Evolutionary conservation across 805 yeast genomes (phyloP).

Genomic region (Metschnikowia matae): DNA sequence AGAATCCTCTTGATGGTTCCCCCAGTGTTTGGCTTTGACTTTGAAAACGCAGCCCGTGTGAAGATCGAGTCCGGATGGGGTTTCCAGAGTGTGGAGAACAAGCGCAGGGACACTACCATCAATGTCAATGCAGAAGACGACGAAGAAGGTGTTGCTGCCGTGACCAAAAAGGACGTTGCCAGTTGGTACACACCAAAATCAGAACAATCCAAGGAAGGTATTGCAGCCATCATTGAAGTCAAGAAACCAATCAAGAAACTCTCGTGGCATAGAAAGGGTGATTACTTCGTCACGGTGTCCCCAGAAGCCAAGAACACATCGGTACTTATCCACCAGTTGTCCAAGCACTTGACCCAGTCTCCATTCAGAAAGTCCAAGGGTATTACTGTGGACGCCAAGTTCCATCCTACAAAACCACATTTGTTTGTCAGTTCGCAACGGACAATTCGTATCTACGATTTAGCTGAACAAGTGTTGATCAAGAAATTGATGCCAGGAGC

Average conservation of each 20-base stretch:
- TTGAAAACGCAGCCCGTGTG: conserved; percentile 75
- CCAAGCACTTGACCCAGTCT: conserved; percentile 91
- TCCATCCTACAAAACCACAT: conserved; percentile 95
- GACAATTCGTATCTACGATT: conserved; percentile 84
- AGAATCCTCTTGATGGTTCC: conserved; percentile 76
- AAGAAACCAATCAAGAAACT: conserved; percentile 69
- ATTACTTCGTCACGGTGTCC: conserved; percentile 94
- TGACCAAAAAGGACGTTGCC: conserved; percentile 50
- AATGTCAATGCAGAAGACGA: conserved; percentile 36
- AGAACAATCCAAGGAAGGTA: conserved; percentile 58
- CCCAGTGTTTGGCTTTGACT: conserved; percentile 83
- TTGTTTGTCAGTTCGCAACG: conserved; percentile 92
- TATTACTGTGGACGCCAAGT: conserved; percentile 89
- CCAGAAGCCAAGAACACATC: conserved; percentile 88
- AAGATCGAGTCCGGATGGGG: conserved; percentile 91
- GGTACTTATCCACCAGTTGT: conserved; percentile 88
- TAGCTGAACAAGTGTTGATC: conserved; percentile 76
- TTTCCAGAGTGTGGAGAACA: conserved; percentile 60
- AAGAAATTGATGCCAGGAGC: conserved; percentile 94
- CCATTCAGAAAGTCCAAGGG: conserved; percentile 94
- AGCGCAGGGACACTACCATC: conserved; percentile 37
- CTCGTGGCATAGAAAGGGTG: conserved; percentile 97
- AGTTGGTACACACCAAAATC: conserved; percentile 80
- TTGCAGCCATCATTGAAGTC: conserved; percentile 65
- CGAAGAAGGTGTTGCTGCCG: conserved; percentile 18